These are phyloP conservation scores for Canavalia gladiata DNA, from an alignment of 306 rosid genomes.

Conservation along the genomic window DNA sequence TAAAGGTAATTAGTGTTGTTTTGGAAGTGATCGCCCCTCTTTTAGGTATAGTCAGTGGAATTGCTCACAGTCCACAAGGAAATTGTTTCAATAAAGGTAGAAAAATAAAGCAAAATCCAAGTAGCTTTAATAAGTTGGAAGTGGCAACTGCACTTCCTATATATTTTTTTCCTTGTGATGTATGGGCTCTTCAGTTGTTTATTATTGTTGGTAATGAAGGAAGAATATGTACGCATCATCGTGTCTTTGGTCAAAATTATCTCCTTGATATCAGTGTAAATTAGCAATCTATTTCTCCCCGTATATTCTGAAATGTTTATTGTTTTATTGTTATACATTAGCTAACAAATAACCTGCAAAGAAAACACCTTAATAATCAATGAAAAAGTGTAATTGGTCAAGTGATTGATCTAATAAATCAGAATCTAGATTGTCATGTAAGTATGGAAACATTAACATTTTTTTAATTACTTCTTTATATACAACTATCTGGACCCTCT, in stretches of 20 bases:
- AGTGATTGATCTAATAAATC: background rate
- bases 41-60: conserved; percentile 51
- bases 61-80: conserved; percentile 38
- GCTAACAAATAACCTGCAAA: background rate
- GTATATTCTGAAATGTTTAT: background rate
- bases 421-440: conserved; percentile 34
- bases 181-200: conserved; percentile 51
- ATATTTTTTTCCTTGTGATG: conserved; percentile 40
- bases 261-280: conserved; percentile 23
- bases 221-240: conserved; percentile 16
- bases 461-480: background rate
- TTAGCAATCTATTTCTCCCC: background rate
- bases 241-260: conserved; percentile 6
- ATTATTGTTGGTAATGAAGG: conserved; percentile 28
- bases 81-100: conserved; percentile 40
- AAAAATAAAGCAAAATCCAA: conserved; percentile 27
- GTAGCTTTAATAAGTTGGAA: conserved; percentile 45
- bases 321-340: conserved; percentile 20
- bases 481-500: background rate
- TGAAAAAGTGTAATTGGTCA: background rate
- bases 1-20: conserved; percentile 46
- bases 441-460: conserved; percentile 7
- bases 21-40: conserved; percentile 51
- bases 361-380: background rate
- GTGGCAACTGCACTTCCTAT: conserved; percentile 44